Conservation (phyloP, 2,329 filamentous ascomycete species). For the Aspergillus transmontanensis region DNA sequence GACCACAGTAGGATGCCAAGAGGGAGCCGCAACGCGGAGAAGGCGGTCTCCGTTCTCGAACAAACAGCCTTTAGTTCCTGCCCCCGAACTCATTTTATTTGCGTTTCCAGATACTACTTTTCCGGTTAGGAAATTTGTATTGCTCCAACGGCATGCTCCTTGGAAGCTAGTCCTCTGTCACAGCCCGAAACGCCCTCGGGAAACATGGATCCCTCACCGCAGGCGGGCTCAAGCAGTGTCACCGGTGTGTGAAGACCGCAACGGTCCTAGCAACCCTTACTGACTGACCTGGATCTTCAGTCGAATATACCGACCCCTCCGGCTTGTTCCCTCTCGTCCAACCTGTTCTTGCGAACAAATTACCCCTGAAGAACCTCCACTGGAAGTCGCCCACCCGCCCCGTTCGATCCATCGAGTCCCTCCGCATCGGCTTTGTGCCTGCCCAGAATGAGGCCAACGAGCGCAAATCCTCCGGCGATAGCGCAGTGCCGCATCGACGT, state of each 20-base stretch:
- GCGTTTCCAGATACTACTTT: neutral
- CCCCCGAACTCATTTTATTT: neutral
- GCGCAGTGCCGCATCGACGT: slow-evolving; percentile 59
- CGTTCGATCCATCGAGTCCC: slow-evolving; percentile 86
- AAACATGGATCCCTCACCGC: slow-evolving; percentile 45
- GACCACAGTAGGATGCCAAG: neutral
- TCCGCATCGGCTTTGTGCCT: slow-evolving; percentile 85
- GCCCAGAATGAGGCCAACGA: slow-evolving; percentile 50
- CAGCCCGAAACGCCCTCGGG: slow-evolving; percentile 30
- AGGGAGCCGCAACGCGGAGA: slow-evolving; percentile 17
- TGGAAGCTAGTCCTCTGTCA: slow-evolving; percentile 15
- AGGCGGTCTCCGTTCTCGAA: slow-evolving; percentile 12
- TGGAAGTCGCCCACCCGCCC: slow-evolving; percentile 96
- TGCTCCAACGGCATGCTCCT: slow-evolving; percentile 32
- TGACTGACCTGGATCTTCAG: slow-evolving; percentile 47
- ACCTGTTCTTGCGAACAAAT: slow-evolving; percentile 72
- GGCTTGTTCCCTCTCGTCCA: slow-evolving; percentile 82
- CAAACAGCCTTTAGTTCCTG: neutral
- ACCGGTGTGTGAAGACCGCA: slow-evolving; percentile 57
- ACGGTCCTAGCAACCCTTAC: neutral
- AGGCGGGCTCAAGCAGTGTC: slow-evolving; percentile 70
- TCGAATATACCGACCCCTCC: slow-evolving; percentile 95
- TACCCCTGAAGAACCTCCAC: slow-evolving; percentile 88
- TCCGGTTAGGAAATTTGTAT: slow-evolving; percentile 3
- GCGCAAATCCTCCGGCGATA: slow-evolving; percentile 40